Conservation (phyloP, 805 yeast genomes). For the Candida lessepsii region DNA sequence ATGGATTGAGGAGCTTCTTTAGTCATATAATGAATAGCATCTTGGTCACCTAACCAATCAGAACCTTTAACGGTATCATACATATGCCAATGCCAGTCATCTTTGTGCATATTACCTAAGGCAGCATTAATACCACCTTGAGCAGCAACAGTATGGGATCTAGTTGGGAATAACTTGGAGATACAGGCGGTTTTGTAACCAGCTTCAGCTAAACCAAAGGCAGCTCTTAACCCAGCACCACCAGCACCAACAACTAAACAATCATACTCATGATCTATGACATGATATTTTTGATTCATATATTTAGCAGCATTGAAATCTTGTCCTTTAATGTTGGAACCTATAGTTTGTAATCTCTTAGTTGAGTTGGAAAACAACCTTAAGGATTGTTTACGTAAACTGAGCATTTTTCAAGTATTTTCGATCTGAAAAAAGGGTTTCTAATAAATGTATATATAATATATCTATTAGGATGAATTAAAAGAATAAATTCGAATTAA, state of each 20-base stretch:
- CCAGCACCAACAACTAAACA: slow-evolving; percentile 99
- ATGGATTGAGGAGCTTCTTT: slow-evolving; percentile 95
- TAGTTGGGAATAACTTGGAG: slow-evolving; percentile 94
- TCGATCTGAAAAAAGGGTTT: background rate
- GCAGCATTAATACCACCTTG: slow-evolving; percentile 99
- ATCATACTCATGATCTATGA: slow-evolving; percentile 97
- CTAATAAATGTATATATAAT: background rate
- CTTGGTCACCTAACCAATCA: slow-evolving; percentile 99
- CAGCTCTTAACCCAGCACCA: slow-evolving; percentile 98
- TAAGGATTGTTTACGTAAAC: slow-evolving; percentile 14
- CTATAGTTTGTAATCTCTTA: slow-evolving; percentile 34
- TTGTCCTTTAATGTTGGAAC: slow-evolving; percentile 34
- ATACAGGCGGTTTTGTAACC: slow-evolving; percentile 98
- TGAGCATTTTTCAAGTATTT: slow-evolving; percentile 9
- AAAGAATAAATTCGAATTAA: background rate
- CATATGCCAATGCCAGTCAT: slow-evolving; percentile 99
- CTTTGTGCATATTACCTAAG: slow-evolving; percentile 95
- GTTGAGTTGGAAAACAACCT: slow-evolving; percentile 22
- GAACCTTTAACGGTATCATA: slow-evolving; percentile 99
- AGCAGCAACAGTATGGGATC: slow-evolving; percentile 98
- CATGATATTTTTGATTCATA: slow-evolving; percentile 70
- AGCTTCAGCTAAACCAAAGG: slow-evolving; percentile 94
- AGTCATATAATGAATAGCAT: slow-evolving; percentile 98
- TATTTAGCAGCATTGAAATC: slow-evolving; percentile 43
- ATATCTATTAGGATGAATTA: background rate